Evolutionary conservation across 192 early-diverging fungal genomes (phyloP), one percentile per base, ranked within the genome.

Genomic region (Umbelopsis ramanniana): DNA sequence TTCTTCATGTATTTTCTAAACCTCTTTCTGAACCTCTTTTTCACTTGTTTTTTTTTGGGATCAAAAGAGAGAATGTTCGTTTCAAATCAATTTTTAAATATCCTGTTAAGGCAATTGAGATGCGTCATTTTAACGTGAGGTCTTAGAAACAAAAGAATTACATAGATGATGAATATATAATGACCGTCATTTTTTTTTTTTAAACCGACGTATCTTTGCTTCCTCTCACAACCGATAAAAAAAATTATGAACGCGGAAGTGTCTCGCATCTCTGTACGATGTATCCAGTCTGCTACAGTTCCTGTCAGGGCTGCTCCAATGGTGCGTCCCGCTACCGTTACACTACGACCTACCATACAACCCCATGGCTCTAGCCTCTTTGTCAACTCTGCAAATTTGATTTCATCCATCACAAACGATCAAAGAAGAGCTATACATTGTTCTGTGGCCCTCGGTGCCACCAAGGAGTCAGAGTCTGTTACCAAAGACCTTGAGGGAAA

Each of bases 371-470:
- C 57, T 7, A 37, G 19, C 57, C 26, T 63, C 19, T 63, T 63
- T 63, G 29, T 37, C 26, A 63, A 63, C n/a, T 37, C 57, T 35
- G 33, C 57, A 37, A 37, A 17, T 19, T 12, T 35, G 6, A 35
- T 63, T 12, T 38, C 57, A 19, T 35, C 26, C 10, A 63, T 63
- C 1, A 37, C 33, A 26, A 24, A 10, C 8, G 33, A 63, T 6
- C 57, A 63, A 37, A 63, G 14, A 37, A 63, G 57, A 37, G 35
- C 57, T 3, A 63, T 63, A 38, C 57, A 63, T 63, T 19, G 33
- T 3, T 38, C 57, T 6, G 19, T 63, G 15, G 57, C 17, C 6
- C 0, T 63, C 19, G 11, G 35, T 26, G 29, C 57, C 4, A 38
- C 6, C 33, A 37, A 63, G 14, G 57, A 63, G 17, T 37, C 29